These are phyloP conservation scores for Crataegus laevigata DNA, from an alignment of 306 rosid species.

Conservation along the genomic window DNA sequence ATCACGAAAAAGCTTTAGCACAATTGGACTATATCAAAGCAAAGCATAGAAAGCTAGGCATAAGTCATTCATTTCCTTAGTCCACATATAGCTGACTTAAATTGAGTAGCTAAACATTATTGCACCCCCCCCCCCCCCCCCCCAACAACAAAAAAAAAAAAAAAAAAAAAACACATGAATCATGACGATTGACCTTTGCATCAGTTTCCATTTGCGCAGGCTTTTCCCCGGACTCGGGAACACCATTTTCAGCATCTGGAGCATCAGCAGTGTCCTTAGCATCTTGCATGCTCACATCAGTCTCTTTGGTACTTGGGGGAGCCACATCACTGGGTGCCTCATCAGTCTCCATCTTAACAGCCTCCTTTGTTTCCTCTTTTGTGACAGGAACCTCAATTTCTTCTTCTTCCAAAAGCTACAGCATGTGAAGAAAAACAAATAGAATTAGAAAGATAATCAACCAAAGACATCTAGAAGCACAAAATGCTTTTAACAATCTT, in stretches of 20 bases:
- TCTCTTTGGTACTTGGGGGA: constrained; percentile 39
- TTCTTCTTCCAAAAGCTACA: constrained; percentile 86
- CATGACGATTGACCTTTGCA: constrained; percentile 42
- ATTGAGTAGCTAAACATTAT: neutral
- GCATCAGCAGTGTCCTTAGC: constrained; percentile 48
- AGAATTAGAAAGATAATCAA: neutral
- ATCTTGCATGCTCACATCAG: constrained; percentile 79
- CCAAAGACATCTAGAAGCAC: neutral
- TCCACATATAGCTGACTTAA: neutral
- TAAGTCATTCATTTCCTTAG: neutral
- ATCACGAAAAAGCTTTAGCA: neutral
- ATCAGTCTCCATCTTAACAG: constrained; percentile 70
- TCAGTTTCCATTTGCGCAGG: constrained; percentile 84
- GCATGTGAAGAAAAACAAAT: neutral
- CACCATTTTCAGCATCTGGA: constrained; percentile 52
- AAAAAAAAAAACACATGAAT: neutral
- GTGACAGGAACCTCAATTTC: constrained; percentile 67
- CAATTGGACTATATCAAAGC: neutral
- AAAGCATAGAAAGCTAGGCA: neutral
- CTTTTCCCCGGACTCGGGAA: constrained; percentile 60
- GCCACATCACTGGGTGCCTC: constrained; percentile 46
- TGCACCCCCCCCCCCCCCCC: neutral
- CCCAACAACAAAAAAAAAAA: no score
- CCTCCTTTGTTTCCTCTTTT: constrained; percentile 48
- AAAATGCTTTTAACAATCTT: constrained; percentile 25